Conservation (phyloP, 306 rosid species). For the Cucurbita argyrosperma region DNA sequence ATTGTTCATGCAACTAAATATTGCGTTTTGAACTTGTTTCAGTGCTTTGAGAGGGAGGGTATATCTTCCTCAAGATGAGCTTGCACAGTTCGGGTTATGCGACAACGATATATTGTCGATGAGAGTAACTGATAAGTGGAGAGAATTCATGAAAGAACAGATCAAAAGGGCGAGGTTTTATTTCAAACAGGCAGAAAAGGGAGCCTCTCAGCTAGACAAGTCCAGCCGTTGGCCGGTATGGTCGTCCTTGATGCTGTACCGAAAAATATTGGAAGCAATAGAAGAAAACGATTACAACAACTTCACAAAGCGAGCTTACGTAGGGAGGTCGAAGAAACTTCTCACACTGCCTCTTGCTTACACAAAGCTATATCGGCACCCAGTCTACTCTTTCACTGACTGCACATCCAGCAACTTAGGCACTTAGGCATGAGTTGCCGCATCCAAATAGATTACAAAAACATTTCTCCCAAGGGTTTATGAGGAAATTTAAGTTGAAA, state of each 20-base stretch:
- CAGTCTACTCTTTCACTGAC: neutral
- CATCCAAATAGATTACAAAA: too few relatives aligned
- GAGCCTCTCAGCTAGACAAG: slow-evolving; percentile 75
- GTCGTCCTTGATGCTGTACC: slow-evolving; percentile 59
- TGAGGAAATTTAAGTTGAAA: neutral
- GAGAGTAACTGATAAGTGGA: slow-evolving; percentile 49
- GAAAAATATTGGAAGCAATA: slow-evolving; percentile 62
- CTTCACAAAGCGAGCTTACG: slow-evolving; percentile 66
- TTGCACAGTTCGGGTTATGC: slow-evolving; percentile 53
- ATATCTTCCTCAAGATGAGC: slow-evolving; percentile 92
- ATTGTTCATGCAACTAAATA: neutral
- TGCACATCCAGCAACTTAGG: neutral
- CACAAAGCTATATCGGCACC: slow-evolving; percentile 34
- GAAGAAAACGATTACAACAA: slow-evolving; percentile 68
- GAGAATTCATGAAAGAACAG: slow-evolving; percentile 72
- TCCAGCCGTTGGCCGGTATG: slow-evolving; percentile 94
- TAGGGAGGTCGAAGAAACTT: slow-evolving; percentile 48
- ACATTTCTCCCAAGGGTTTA: neutral
- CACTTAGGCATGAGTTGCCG: neutral
- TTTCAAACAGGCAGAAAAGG: slow-evolving; percentile 59
- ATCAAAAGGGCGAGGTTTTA: slow-evolving; percentile 69
- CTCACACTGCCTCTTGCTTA: slow-evolving; percentile 55
- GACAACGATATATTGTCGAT: slow-evolving; percentile 49
- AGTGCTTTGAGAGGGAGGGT: slow-evolving; percentile 84
- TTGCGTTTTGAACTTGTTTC: neutral